These are phyloP conservation scores for Saccharomycopsis fermentans DNA, from an alignment of 805 yeast species.

Conservation along the genomic window DNA sequence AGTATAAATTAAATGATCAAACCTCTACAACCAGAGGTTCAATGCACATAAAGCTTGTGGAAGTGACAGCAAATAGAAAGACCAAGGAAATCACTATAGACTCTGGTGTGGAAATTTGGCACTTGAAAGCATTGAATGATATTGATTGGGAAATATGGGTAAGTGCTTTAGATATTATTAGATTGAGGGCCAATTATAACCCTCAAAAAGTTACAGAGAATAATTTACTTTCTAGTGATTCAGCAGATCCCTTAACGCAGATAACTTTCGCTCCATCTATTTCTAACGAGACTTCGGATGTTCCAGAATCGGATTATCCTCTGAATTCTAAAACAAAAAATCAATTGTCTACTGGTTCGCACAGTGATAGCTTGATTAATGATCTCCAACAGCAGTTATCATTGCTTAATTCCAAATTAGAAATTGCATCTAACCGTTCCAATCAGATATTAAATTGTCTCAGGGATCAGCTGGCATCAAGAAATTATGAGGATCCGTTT, in stretches of 20 bases:
- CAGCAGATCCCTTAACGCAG: not conserved
- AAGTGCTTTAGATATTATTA: slow-evolving; percentile 52
- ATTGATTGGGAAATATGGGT: slow-evolving; percentile 77
- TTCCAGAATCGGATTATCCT: not conserved
- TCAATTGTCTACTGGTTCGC: not conserved
- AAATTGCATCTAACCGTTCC: not conserved
- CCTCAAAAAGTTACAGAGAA: not conserved
- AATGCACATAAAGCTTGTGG: slow-evolving; percentile 75
- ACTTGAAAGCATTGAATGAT: slow-evolving; percentile 54
- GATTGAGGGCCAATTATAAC: slow-evolving; percentile 13
- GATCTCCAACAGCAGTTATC: not conserved
- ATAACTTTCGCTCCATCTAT: not conserved
- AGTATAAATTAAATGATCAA: slow-evolving; percentile 64
- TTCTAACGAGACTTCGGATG: not conserved
- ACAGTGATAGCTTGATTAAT: not conserved
- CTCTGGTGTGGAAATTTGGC: slow-evolving; percentile 95
- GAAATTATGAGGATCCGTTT: not conserved
- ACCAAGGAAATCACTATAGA: slow-evolving; percentile 69
- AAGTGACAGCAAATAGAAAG: slow-evolving; percentile 67
- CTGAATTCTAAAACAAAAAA: not conserved
- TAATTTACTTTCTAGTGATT: not conserved
- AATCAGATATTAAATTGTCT: not conserved
- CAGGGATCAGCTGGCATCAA: not conserved
- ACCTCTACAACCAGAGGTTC: slow-evolving; percentile 77
- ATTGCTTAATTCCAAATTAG: not conserved